Percentiles rank a stretch among this genome's conserved stretches.
These are phyloP conservation scores for Heliocybe sulcata DNA, from an alignment of 1,284 basidiomycete species.

Conservation along the genomic window DNA sequence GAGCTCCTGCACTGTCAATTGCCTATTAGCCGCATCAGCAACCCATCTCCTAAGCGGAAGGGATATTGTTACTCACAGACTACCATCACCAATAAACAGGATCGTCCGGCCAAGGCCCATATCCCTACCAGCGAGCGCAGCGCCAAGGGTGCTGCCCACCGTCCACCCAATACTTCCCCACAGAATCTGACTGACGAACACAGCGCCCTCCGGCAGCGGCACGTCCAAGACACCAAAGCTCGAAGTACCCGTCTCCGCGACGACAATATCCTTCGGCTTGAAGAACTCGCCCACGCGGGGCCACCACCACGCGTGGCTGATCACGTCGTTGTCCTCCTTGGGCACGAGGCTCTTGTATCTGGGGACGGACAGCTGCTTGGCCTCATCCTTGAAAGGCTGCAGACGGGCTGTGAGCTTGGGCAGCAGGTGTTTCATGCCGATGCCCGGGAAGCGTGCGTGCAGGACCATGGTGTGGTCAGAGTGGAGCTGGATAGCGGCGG, in stretches of 20 bases:
- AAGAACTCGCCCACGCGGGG: conserved; percentile 79
- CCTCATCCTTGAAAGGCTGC: conserved; percentile 28
- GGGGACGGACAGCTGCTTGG: conserved; percentile 40
- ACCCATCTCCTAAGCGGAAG: neutral
- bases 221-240: conserved; percentile 54
- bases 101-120: conserved; percentile 59
- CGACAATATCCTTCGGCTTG: conserved; percentile 66
- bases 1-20: conserved; percentile 71
- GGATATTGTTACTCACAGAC: conserved; percentile 46
- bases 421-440: conserved; percentile 69
- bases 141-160: conserved; percentile 70
- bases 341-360: conserved; percentile 41
- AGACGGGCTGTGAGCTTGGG: conserved; percentile 60
- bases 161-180: conserved; percentile 90
- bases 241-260: conserved; percentile 77
- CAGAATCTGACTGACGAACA: conserved; percentile 71
- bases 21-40: conserved; percentile 27
- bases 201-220: conserved; percentile 52
- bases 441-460: conserved; percentile 51
- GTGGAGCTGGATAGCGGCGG: conserved; percentile 53
- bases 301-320: conserved; percentile 86
- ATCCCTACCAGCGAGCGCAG: conserved; percentile 74
- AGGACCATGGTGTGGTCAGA: conserved; percentile 71
- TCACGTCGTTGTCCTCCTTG: conserved; percentile 36
- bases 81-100: conserved; percentile 85